Percentiles rank a stretch among this genome's conserved stretches.
phyloP scores from a whole-genome alignment of 129 eudicot species.

The Daucus carota region DH1_v3.0 NC_030384.2:47288001-47288500 shows the following conservation, averaged over 20 bases:
- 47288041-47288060: no score
- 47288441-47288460: background rate
- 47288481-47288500: background rate
- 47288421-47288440: constrained; percentile 6
- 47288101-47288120: no score
- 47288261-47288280: background rate
- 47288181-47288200: background rate
- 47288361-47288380: constrained; percentile 12
- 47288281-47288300: background rate
- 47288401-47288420: background rate
- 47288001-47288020: no score
- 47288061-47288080: no score
- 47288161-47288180: background rate
- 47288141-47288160: background rate
- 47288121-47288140: no score
- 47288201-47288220: no score
- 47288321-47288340: constrained; percentile 10
- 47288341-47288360: constrained; percentile 38
- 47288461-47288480: background rate
- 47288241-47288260: background rate
- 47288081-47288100: no score
- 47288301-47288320: background rate
- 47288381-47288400: background rate
- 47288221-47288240: no score
- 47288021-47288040: no score